phyloP scores from a whole-genome alignment of 768 basidiomycete genomes.

The Tylopilus vinaceipallidus region DNA sequence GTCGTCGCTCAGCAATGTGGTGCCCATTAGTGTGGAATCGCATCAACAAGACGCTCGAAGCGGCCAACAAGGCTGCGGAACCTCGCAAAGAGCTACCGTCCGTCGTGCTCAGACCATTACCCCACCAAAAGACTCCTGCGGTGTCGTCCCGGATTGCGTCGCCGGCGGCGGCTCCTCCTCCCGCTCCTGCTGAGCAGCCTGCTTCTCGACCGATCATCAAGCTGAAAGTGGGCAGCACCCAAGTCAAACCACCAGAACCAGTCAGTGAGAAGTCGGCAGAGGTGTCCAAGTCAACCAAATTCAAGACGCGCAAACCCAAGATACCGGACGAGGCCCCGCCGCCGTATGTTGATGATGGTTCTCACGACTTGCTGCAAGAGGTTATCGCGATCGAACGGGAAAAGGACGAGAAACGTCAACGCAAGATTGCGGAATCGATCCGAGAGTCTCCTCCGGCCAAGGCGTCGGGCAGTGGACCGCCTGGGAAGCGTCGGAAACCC shows the following conservation, averaged over 20 bases:
- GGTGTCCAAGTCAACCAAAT: constrained; percentile 37
- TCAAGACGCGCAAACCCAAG: constrained; percentile 44
- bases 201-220: constrained; percentile 60
- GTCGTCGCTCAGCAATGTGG: constrained; percentile 6
- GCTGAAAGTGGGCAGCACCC: constrained; percentile 55
- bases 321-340: constrained; percentile 50
- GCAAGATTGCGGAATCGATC: constrained; percentile 39
- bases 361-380: constrained; percentile 76
- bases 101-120: constrained; percentile 22
- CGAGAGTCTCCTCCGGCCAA: constrained; percentile 38
- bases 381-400: constrained; percentile 77
- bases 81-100: constrained; percentile 27
- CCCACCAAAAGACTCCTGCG: constrained; percentile 17
- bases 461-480: constrained; percentile 36
- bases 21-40: constrained; percentile 72
- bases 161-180: constrained; percentile 14
- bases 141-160: constrained; percentile 11
- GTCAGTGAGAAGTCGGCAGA: constrained; percentile 29
- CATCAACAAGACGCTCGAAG: constrained; percentile 81
- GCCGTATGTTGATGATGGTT: constrained; percentile 77
- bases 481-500: constrained; percentile 59
- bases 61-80: constrained; percentile 46
- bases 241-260: constrained; percentile 36
- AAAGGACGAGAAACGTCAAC: constrained; percentile 51
- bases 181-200: constrained; percentile 28